Conservation (phyloP, 805 yeast genomes). For the Yarrowia keelungensis region DNA sequence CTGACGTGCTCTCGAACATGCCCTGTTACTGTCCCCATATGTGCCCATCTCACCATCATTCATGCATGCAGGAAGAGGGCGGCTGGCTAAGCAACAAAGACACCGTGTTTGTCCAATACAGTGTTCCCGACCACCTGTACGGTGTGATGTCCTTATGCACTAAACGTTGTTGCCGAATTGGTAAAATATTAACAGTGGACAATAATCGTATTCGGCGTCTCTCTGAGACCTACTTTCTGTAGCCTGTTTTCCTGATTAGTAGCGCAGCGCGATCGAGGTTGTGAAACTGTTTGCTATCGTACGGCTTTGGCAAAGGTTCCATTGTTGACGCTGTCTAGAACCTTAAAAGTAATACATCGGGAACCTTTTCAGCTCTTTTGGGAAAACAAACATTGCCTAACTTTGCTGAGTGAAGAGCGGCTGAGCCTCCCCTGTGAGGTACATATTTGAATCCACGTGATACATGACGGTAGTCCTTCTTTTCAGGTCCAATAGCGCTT, state of each 20-base stretch:
- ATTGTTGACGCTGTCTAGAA: constrained; percentile 33
- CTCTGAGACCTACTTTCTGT: neutral
- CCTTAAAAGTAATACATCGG: constrained; percentile 15
- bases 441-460: constrained; percentile 2
- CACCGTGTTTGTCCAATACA: constrained; percentile 29
- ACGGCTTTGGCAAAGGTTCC: constrained; percentile 36
- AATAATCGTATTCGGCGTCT: neutral
- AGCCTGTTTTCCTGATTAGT: neutral
- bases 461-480: neutral
- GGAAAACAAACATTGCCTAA: constrained; percentile 34
- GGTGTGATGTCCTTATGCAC: constrained; percentile 7
- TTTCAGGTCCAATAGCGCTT: neutral
- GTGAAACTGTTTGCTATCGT: constrained; percentile 11
- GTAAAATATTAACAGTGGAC: too few species aligned
- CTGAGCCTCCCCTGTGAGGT: constrained; percentile 18
- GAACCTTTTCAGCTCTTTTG: constrained; percentile 27
- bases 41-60: constrained; percentile 25
- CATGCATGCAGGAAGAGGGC: constrained; percentile 38
- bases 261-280: neutral
- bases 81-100: constrained; percentile 38
- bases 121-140: constrained; percentile 24
- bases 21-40: constrained; percentile 10
- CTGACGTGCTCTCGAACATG: constrained; percentile 1
- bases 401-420: constrained; percentile 28
- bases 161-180: neutral